These are phyloP conservation scores for Taphrina pruni DNA, from an alignment of 1,139 yeast species.

Conservation along the genomic window DNA sequence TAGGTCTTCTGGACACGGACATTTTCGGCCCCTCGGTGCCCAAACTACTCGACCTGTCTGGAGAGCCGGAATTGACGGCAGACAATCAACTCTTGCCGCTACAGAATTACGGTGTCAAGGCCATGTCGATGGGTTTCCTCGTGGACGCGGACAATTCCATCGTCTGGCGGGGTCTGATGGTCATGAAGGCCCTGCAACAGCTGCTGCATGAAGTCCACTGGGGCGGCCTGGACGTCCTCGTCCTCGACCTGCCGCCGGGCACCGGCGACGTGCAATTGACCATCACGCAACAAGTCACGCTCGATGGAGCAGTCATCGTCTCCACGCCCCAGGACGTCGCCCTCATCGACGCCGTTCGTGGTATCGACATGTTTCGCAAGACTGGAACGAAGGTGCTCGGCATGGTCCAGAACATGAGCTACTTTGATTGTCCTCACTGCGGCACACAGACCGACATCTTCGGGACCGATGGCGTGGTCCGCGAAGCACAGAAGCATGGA, in stretches of 20 bases:
- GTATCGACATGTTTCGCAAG: constrained; percentile 76
- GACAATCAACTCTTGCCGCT: constrained; percentile 69
- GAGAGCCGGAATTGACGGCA: constrained; percentile 67
- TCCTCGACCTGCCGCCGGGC: constrained; percentile 90
- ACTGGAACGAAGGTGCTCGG: constrained; percentile 78
- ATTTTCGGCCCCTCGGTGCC: constrained; percentile 87
- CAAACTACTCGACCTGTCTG: constrained; percentile 62
- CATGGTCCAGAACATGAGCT: constrained; percentile 83
- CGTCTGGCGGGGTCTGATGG: constrained; percentile 88
- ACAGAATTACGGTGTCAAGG: constrained; percentile 75
- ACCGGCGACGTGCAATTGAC: constrained; percentile 89
- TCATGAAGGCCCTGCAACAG: constrained; percentile 85
- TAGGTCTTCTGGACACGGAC: constrained; percentile 80
- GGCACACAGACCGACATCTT: constrained; percentile 74
- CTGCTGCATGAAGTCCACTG: constrained; percentile 80
- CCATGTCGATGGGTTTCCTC: constrained; percentile 90
- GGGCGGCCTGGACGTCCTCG: constrained; percentile 69
- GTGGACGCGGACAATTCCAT: constrained; percentile 72
- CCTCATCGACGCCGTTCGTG: constrained; percentile 77
- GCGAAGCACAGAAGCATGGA: constrained; percentile 62
- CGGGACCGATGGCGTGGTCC: constrained; percentile 69
- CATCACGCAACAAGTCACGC: constrained; percentile 73
- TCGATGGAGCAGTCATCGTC: constrained; percentile 81
- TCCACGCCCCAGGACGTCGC: constrained; percentile 91
- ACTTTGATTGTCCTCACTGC: constrained; percentile 76